phyloP scores from a whole-genome alignment of 2,329 filamentous ascomycete species.

The Ustulina deusta region DNA sequence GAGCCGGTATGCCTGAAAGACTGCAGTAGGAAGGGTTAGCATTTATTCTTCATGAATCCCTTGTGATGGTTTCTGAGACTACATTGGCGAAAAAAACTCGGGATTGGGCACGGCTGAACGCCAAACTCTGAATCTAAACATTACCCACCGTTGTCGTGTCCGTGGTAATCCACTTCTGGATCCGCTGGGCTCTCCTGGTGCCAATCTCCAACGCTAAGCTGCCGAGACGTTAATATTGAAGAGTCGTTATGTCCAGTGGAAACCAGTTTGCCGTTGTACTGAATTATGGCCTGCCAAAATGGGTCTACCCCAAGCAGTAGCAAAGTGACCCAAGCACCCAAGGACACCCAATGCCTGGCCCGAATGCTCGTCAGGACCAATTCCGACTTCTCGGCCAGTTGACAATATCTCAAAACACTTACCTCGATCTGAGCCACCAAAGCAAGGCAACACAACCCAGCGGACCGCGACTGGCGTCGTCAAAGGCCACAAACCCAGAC shows the following conservation, averaged over 20 bases:
- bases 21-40: too few relatives aligned
- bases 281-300: slow-evolving; percentile 30
- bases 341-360: slow-evolving; percentile 21
- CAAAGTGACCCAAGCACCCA: slow-evolving; percentile 31
- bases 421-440: slow-evolving; percentile 31
- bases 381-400: background rate
- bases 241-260: background rate
- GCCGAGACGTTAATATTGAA: background rate
- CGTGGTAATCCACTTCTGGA: too few relatives aligned
- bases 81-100: too few relatives aligned
- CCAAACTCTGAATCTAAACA: too few relatives aligned
- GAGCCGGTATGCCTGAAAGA: too few relatives aligned
- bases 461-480: slow-evolving; percentile 32
- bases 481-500: slow-evolving; percentile 28
- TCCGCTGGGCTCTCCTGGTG: too few relatives aligned
- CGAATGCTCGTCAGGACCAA: background rate
- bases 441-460: slow-evolving; percentile 26
- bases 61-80: too few relatives aligned
- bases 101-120: too few relatives aligned
- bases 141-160: too few relatives aligned
- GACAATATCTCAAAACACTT: background rate
- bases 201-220: too few relatives aligned
- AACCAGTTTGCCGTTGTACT: slow-evolving; percentile 8
- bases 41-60: too few relatives aligned
- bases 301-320: slow-evolving; percentile 27